phyloP scores from a whole-genome alignment of 306 rosid genomes.

The Crotalaria pallida region DNA sequence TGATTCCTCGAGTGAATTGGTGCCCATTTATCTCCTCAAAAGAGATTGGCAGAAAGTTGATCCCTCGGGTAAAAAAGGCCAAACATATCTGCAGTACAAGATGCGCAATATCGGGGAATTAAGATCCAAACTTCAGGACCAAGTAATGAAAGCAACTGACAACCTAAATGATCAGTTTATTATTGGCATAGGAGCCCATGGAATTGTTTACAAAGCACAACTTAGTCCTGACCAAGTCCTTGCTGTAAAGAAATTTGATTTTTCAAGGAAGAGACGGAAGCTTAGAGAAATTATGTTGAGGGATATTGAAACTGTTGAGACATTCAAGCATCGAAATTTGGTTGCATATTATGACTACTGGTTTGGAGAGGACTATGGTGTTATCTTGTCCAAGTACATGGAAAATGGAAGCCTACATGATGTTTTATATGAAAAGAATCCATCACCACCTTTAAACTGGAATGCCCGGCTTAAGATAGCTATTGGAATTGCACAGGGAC shows the following conservation, averaged over 20 bases:
- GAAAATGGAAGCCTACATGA: slow-evolving; percentile 57
- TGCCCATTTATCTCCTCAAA: neutral
- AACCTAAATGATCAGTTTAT: slow-evolving; percentile 33
- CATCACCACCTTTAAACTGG: slow-evolving; percentile 37
- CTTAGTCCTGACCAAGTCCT: slow-evolving; percentile 20
- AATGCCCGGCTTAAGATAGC: slow-evolving; percentile 40
- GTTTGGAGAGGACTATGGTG: slow-evolving; percentile 34
- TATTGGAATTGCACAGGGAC: slow-evolving; percentile 47
- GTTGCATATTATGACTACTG: slow-evolving; percentile 39
- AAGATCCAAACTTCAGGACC: slow-evolving; percentile 24
- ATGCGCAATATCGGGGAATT: slow-evolving; percentile 10
- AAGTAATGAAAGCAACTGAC: slow-evolving; percentile 37
- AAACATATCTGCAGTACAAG: neutral
- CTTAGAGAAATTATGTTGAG: slow-evolving; percentile 33
- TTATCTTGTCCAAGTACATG: slow-evolving; percentile 40
- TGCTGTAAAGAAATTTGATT: slow-evolving; percentile 49
- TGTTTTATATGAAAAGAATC: slow-evolving; percentile 33
- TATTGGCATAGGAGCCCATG: slow-evolving; percentile 61
- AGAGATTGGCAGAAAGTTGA: neutral
- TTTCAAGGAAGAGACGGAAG: slow-evolving; percentile 25
- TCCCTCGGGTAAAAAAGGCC: neutral
- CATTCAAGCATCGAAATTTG: slow-evolving; percentile 46
- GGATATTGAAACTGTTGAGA: slow-evolving; percentile 26
- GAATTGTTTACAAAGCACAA: slow-evolving; percentile 46
- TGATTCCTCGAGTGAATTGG: neutral